Base-by-base conservation (phyloP, 805 yeast genomes). In the Yarrowia sp. region DNA sequence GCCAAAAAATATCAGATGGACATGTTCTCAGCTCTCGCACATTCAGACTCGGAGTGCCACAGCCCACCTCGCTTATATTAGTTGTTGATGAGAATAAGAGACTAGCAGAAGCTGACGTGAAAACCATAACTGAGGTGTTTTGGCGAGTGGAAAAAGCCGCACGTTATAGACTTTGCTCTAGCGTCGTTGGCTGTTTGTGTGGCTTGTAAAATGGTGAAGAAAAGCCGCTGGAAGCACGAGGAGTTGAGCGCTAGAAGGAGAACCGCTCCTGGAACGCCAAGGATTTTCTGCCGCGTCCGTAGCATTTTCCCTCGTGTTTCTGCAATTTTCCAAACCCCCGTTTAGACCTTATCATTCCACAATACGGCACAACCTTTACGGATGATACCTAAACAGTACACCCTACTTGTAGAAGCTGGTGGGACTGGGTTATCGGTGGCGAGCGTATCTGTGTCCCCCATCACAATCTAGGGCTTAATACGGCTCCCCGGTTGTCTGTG, bases 21-120 rank as follows among this genome's bases (percentile, higher is more conserved):
- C 30, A 24, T 1, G 30, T 5, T 24, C 3, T 24, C 30, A 24
- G 30, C 3, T 24, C 30, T 24, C 30, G 6, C 7, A 24, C 6
- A 24, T 24, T 24, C 30, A 24, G 30, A 24, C 30, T 40, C n/a
- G 47, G 24, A 12, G 13, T 19, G 47, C 24, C 33, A 38, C 58
- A 36, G 58, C 58, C 58, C 58, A 52, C 58, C 58, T 52, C 58
- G 58, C 58, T 52, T 52, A 38, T 19, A 38, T 38, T 36, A 13
- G 43, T 17, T 14, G 43, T 14, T 14, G 43, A 19, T 3, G 58
- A 20, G 43, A 19, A 38, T 36, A 38, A 52, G 43, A 52, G 43
- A 4, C 56, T 52, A 52, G 14, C 30, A 6, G 12, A 19, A 12
- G 13, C 2, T 8, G 8, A 3, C 2, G 14, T 8, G 5, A 33